Evolutionary conservation across 1,139 yeast species (phyloP).

Genomic region (Yamadazyma dushanensis): DNA sequence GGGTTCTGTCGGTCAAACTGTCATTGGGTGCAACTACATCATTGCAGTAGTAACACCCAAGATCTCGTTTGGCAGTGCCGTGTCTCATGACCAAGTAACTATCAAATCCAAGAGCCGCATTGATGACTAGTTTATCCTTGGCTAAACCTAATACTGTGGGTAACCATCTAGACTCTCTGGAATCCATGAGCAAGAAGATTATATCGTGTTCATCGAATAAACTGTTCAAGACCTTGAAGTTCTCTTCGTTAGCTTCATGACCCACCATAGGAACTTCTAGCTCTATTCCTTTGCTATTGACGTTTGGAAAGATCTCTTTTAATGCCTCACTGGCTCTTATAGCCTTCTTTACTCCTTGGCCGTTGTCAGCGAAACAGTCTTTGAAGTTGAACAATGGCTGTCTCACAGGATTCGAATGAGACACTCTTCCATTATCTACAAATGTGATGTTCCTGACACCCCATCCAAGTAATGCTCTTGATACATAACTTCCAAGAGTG

Average conservation of each 20-base stretch:
- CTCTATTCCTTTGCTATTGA: constrained; percentile 57
- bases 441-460: constrained; percentile 83
- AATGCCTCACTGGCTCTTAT: constrained; percentile 71
- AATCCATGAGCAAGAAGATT: constrained; percentile 81
- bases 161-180: constrained; percentile 94
- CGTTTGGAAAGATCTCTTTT: constrained; percentile 74
- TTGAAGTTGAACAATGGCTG: constrained; percentile 81
- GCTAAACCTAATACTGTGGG: constrained; percentile 82
- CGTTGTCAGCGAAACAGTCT: constrained; percentile 65
- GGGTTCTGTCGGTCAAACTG: constrained; percentile 76
- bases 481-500: constrained; percentile 89
- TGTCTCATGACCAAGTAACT: constrained; percentile 92
- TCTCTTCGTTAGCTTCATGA: constrained; percentile 52
- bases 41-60: constrained; percentile 95
- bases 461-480: constrained; percentile 89
- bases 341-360: constrained; percentile 71
- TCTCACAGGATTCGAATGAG: constrained; percentile 92
- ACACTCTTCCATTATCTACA: constrained; percentile 85
- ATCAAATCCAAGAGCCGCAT: constrained; percentile 95
- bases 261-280: constrained; percentile 96
- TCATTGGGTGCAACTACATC: constrained; percentile 95
- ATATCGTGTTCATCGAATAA: constrained; percentile 74
- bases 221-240: constrained; percentile 50
- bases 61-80: constrained; percentile 51
- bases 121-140: constrained; percentile 69